Evolutionary conservation across 75 land plant genomes (phyloP).

Genomic region (Ceratopteris richardii): DNA sequence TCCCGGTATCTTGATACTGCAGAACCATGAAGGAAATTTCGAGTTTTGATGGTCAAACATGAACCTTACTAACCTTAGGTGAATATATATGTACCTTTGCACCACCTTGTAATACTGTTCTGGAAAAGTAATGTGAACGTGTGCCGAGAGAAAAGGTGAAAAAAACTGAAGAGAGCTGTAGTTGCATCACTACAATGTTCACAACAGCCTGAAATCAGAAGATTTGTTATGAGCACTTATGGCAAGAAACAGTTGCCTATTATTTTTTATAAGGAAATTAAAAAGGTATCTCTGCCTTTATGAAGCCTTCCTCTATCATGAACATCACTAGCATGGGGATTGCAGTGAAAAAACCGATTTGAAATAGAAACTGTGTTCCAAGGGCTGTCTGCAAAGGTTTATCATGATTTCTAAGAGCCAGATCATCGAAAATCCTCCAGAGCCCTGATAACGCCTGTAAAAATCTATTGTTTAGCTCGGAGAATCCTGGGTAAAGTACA

Average conservation of each 20-base stretch:
- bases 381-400: conserved; percentile 60
- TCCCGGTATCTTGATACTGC: conserved; percentile 90
- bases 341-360: conserved; percentile 92
- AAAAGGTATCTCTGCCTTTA: conserved; percentile 33
- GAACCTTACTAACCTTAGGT: background rate
- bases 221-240: background rate
- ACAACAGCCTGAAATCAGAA: conserved; percentile 64
- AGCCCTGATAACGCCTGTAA: conserved; percentile 85
- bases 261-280: no score
- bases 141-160: conserved; percentile 97
- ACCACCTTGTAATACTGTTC: conserved; percentile 96
- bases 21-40: background rate
- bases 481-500: background rate
- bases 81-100: conserved; percentile 51
- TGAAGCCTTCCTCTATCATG: conserved; percentile 72
- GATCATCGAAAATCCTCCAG: conserved; percentile 29
- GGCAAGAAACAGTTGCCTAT: no score
- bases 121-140: conserved; percentile 88
- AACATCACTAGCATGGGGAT: conserved; percentile 91
- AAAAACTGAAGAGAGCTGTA: conserved; percentile 81
- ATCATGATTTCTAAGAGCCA: conserved; percentile 37
- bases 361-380: conserved; percentile 81
- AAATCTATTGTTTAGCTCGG: background rate
- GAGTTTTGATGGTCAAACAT: conserved; percentile 1
- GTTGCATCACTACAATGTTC: conserved; percentile 81